Evolutionary conservation across 1,284 basidiomycete species (phyloP), one percentile per base, ranked within the genome.

Genomic region (Cerrena zonata): DNA sequence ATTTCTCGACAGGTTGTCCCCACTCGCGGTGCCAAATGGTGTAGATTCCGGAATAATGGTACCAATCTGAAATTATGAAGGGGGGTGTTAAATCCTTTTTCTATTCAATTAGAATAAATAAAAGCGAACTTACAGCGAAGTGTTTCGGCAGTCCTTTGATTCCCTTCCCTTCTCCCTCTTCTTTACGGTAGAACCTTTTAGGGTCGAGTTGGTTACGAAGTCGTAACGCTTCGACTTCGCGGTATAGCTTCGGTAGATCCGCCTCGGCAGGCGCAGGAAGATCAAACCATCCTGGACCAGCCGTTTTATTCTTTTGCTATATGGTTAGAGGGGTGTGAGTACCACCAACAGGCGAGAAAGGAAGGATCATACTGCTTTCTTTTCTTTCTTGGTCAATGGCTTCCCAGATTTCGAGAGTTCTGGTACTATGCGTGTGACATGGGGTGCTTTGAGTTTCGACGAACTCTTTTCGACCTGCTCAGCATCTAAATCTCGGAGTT

Each of bases 161-260:
- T 39, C 89, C 91, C 61, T 82, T 90, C 38, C 90, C 82, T 74
- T 94, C 87, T 3, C 86, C 86, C 50, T 85, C 81, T 47, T 91
- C 89, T 62, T 86, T 89, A 51, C 80, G 72, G 74, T 97, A 94
- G 75, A 98, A 98, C 27, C 94, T 78, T 69, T 98, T 99, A 5
- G 95, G 94, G 64, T 99, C 95, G 30, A 99, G 78, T 51, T 94
- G 88, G 65, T 95, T 95, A 44, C 90, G 84, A 47, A 99, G 73
- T 21, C 92, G 83, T 47, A 98, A 74, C 1, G 95, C 92, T 67
- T 97, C 93, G 30, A 97, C 90, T 71, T 99, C 94, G 51, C 89
- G 84, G 62, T 93, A 78, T 56, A 98, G 77, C 51, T 88, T 81
- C 27, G 91, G 90, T 4, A 94, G 74, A 53, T 93, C 83, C 7